Evolutionary conservation across 768 basidiomycete genomes (phyloP), one percentile per base, ranked within the genome.

Genomic region (Termitomyces sp.): DNA sequence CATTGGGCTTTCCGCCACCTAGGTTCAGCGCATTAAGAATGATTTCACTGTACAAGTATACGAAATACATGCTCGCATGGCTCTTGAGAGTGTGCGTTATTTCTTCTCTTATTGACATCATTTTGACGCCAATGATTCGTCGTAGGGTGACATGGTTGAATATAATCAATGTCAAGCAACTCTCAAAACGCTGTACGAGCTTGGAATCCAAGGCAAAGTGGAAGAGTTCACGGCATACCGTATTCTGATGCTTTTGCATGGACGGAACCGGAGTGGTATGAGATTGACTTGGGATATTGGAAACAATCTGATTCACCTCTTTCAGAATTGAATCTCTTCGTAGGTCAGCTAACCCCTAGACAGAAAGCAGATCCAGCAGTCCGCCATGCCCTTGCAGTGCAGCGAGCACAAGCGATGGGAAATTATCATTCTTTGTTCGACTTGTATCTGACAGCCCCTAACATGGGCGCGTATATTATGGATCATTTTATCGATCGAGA

Each of bases 11-110:
- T 58, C 53, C n/a, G 28, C 44, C 28, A 32, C 51, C 49, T 60
- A 98, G 96, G 96, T 99, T 24, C 97, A 99, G 78, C 89, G 97
- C 36, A 97, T 99, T 67, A 98, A 97, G 79, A 98, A 97, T 67
- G 93, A 96, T 58, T 97, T 99, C 69, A 98, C 97, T 7, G 94
- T 96, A 32, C 84, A 90, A 73, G 97, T 97, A 12, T 99, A 99
- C 71, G 97, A 99, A 73, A 97, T 96, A 42, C 97, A 99, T 76
- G 97, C 94, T 28, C 88, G 97, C 38, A 96, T 98, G 81, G 97
- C 97, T 48, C 79, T 99, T 44, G 93, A 96, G 83, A 88, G 86
- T 68, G 94, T 94, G 75, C 54, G 65, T 52, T 54, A 24, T 13
- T 16, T 32, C 35, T 62, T 50, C 38, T 44, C 58, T 42, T 68